phyloP scores from a whole-genome alignment of 2,329 filamentous ascomycete species.

The Orbilia oligospora region DNA sequence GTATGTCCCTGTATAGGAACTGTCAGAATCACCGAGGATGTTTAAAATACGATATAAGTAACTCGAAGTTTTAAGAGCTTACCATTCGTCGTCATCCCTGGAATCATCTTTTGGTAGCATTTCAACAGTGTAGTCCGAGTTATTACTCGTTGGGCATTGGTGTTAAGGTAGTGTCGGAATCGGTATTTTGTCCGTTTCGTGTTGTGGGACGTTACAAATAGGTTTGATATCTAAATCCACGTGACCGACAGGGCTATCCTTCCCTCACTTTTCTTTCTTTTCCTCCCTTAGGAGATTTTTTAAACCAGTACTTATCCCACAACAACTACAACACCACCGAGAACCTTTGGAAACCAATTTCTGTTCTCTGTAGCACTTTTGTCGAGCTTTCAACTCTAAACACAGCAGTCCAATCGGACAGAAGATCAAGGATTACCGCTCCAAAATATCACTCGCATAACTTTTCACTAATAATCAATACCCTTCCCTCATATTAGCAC shows the following conservation, averaged over 20 bases:
- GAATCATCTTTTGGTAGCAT: not conserved
- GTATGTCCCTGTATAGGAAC: conserved; percentile 29
- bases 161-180: too few species aligned
- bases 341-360: conserved; percentile 4
- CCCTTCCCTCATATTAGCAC: not conserved
- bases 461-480: not conserved
- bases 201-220: too few species aligned
- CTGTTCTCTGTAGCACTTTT: not conserved
- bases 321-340: conserved; percentile 3
- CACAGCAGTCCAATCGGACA: not conserved
- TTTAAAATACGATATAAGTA: too few species aligned
- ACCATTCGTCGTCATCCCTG: conserved; percentile 17
- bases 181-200: too few species aligned
- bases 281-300: conserved; percentile 28
- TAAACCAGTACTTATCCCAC: conserved; percentile 6
- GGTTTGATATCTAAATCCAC: not conserved
- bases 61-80: not conserved
- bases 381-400: not conserved
- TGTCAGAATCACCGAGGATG: not conserved
- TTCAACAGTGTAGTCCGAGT: too few species aligned
- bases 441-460: not conserved
- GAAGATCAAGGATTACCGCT: not conserved
- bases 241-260: conserved; percentile 8
- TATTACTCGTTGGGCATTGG: too few species aligned
- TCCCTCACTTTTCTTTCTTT: conserved; percentile 9